A percentile compares a stretch with the other conserved stretches of the same genome.
phyloP scores from a whole-genome alignment of 108 stramenopile genomes.

The Mediolabrus comicus region DNA sequence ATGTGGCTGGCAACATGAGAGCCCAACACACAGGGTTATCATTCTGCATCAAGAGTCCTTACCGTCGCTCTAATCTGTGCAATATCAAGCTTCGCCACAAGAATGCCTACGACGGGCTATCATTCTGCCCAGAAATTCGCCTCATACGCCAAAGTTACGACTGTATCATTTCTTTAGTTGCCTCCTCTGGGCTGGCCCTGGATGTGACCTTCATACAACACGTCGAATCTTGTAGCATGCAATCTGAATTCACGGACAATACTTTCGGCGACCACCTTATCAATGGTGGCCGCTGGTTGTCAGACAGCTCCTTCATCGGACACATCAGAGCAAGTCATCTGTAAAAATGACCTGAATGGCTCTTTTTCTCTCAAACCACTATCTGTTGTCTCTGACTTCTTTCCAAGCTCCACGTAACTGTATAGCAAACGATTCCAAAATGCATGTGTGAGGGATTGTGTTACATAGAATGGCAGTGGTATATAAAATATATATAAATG shows the following conservation, averaged over 20 bases:
- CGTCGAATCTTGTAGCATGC: constrained; percentile 35
- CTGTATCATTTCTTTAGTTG: background rate
- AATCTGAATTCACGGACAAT: constrained; percentile 27
- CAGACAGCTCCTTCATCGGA: background rate
- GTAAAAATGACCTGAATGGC: background rate
- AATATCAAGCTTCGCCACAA: background rate
- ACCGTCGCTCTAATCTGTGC: background rate
- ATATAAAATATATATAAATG: background rate
- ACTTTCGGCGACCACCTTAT: constrained; percentile 22
- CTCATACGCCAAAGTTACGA: background rate
- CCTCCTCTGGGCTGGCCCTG: background rate
- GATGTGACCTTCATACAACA: constrained; percentile 26
- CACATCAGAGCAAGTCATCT: constrained; percentile 1
- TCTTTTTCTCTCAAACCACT: too few species aligned
- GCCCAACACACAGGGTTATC: background rate
- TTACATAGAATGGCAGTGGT: background rate
- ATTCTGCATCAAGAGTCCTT: background rate
- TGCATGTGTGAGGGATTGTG: background rate
- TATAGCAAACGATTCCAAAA: background rate
- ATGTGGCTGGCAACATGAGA: background rate
- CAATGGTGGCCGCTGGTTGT: constrained; percentile 17
- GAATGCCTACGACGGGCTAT: background rate
- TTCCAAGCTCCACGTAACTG: constrained; percentile 4
- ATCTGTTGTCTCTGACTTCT: constrained; percentile 14
- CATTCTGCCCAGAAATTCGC: background rate